Conservation (phyloP, 495 filamentous ascomycete genomes). For the Tuber microsphaerosporum region DNA sequence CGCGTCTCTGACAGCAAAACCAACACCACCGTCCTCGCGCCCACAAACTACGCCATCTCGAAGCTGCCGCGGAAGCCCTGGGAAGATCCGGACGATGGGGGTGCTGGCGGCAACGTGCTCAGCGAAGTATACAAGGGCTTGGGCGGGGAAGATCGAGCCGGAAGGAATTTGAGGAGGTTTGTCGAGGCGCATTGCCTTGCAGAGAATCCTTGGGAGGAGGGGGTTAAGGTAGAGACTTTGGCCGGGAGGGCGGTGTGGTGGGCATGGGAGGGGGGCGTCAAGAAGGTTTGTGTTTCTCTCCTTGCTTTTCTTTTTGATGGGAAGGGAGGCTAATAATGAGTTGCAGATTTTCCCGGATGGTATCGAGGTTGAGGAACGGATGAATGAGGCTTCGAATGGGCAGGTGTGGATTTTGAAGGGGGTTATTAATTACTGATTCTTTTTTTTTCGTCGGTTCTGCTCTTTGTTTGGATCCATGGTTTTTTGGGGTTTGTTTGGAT, state of each 20-base stretch:
- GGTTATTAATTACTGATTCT: conserved; percentile 50
- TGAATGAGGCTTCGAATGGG: conserved; percentile 59
- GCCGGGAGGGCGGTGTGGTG: conserved; percentile 72
- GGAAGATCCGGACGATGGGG: conserved; percentile 82
- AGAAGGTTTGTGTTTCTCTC: conserved; percentile 51
- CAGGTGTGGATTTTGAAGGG: conserved; percentile 58
- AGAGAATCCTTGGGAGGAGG: conserved; percentile 69
- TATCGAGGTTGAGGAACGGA: conserved; percentile 55
- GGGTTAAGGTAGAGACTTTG: conserved; percentile 63
- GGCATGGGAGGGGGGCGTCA: conserved; percentile 67
- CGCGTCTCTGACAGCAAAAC: conserved; percentile 61
- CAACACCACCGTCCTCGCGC: conserved; percentile 88
- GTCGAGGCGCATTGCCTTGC: conserved; percentile 80
- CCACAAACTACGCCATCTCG: conserved; percentile 72
- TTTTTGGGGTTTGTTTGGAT: neutral
- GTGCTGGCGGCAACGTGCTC: conserved; percentile 51
- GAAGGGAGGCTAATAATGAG: neutral
- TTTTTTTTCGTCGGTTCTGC: neutral
- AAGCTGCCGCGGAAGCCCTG: conserved; percentile 82
- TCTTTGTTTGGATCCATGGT: neutral
- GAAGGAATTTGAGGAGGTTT: conserved; percentile 70
- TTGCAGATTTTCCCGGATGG: conserved; percentile 57
- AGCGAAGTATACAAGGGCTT: conserved; percentile 69
- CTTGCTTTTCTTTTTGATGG: neutral
- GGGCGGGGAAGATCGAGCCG: conserved; percentile 71